These are phyloP conservation scores for Aspergillus fructus DNA, from an alignment of 2,329 filamentous ascomycete species.

Conservation along the genomic window DNA sequence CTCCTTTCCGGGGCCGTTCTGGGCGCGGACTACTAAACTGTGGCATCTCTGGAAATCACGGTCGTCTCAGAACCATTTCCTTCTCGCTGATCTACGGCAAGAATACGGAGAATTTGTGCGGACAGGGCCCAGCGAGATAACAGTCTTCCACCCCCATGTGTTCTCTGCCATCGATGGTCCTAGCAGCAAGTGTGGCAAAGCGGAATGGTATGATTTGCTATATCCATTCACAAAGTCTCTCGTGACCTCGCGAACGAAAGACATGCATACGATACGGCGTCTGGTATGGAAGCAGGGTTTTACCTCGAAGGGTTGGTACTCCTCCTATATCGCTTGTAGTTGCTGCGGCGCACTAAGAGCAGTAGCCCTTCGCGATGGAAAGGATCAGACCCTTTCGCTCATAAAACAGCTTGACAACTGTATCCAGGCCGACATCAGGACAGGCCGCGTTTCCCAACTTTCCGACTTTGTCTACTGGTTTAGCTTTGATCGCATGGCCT, in stretches of 20 bases:
- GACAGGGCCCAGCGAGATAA: slow-evolving; percentile 16
- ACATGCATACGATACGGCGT: background rate
- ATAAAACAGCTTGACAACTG: background rate
- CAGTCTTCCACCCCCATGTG: slow-evolving; percentile 19
- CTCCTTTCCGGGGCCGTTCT: slow-evolving; percentile 41
- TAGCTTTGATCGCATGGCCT: slow-evolving; percentile 33
- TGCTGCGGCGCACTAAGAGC: too few species aligned
- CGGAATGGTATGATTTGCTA: slow-evolving; percentile 22
- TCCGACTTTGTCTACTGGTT: slow-evolving; percentile 28
- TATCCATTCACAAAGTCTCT: slow-evolving; percentile 10
- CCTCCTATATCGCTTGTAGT: too few species aligned
- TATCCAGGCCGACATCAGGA: background rate
- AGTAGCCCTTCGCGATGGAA: background rate
- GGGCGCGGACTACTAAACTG: slow-evolving; percentile 38
- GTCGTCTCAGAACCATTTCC: slow-evolving; percentile 29
- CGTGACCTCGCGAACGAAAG: slow-evolving; percentile 12
- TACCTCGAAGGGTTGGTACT: background rate
- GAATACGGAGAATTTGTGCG: slow-evolving; percentile 38
- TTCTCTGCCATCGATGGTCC: slow-evolving; percentile 20
- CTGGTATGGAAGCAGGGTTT: slow-evolving; percentile 5
- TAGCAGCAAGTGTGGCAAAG: slow-evolving; percentile 8
- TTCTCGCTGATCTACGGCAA: slow-evolving; percentile 27
- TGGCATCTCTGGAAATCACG: slow-evolving; percentile 34
- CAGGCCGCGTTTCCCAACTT: background rate
- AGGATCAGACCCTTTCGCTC: background rate